Conservation (phyloP, 768 basidiomycete species). For the Hypholoma sublateritium region DNA sequence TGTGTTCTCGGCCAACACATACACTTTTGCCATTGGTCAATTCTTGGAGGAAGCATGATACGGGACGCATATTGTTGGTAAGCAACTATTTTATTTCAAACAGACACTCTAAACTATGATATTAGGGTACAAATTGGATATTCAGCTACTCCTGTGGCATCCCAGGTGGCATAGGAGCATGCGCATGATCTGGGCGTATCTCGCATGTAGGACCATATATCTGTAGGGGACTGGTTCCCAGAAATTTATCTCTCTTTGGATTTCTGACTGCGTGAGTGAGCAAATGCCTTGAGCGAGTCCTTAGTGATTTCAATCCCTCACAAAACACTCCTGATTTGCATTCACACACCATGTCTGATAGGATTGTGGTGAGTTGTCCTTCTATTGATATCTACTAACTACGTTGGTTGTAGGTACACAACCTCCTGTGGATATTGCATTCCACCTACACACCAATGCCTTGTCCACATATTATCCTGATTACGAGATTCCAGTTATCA, state of each 20-base stretch:
- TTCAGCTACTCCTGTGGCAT: too few species aligned
- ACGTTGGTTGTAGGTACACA: too few species aligned
- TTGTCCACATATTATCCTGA: conserved; percentile 27
- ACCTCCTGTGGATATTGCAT: too few species aligned
- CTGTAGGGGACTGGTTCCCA: not conserved
- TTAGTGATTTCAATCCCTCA: not conserved
- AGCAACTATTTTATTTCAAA: too few species aligned
- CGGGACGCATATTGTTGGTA: too few species aligned
- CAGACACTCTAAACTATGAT: too few species aligned
- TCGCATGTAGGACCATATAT: not conserved
- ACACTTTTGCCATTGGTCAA: too few species aligned
- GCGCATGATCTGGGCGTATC: not conserved
- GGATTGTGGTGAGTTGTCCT: too few species aligned
- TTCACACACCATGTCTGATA: not conserved
- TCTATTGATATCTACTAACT: not conserved
- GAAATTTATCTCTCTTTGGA: not conserved
- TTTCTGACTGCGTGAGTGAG: not conserved
- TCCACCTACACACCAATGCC: not conserved
- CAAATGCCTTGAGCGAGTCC: not conserved
- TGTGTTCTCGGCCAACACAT: not conserved
- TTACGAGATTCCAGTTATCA: conserved; percentile 29
- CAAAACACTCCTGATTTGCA: not conserved
- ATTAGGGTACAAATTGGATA: too few species aligned
- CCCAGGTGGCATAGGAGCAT: not conserved
- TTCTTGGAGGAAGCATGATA: too few species aligned